Percentiles rank a stretch among this genome's conserved stretches.
phyloP scores from a whole-genome alignment of 805 yeast species.

The Candida nanaspora region DNA sequence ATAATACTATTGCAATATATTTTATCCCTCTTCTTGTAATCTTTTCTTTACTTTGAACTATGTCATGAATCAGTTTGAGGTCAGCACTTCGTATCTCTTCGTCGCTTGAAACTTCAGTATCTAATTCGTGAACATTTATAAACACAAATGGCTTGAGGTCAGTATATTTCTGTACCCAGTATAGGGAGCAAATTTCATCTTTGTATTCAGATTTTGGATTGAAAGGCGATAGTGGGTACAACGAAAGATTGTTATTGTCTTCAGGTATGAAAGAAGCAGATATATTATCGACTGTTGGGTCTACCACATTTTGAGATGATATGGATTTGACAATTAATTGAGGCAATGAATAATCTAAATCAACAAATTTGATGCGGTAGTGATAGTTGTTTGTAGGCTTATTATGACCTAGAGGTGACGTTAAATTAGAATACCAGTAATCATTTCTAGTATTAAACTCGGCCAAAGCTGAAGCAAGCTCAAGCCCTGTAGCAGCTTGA shows the following conservation, averaged over 20 bases:
- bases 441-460: constrained; percentile 18
- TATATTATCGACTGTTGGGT: no score
- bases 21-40: constrained; percentile 24
- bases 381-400: constrained; percentile 10
- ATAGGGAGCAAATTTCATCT: constrained; percentile 31
- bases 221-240: constrained; percentile 36
- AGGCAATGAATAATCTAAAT: constrained; percentile 18
- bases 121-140: constrained; percentile 36
- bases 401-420: constrained; percentile 2
- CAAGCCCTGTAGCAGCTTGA: constrained; percentile 21
- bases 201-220: constrained; percentile 34
- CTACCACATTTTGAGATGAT: neutral
- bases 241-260: neutral
- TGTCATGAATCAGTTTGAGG: constrained; percentile 28
- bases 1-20: constrained; percentile 29
- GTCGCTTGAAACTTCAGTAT: constrained; percentile 20
- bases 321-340: constrained; percentile 1
- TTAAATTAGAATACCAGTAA: constrained; percentile 6
- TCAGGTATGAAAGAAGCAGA: no score
- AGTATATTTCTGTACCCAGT: constrained; percentile 50
- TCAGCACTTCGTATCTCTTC: constrained; percentile 20
- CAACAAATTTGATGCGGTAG: constrained; percentile 26
- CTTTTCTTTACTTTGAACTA: constrained; percentile 25
- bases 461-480: constrained; percentile 23
- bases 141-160: constrained; percentile 40